phyloP scores from a whole-genome alignment of 2,329 filamentous ascomycete species.

The Metarhizium anisopliae region DNA sequence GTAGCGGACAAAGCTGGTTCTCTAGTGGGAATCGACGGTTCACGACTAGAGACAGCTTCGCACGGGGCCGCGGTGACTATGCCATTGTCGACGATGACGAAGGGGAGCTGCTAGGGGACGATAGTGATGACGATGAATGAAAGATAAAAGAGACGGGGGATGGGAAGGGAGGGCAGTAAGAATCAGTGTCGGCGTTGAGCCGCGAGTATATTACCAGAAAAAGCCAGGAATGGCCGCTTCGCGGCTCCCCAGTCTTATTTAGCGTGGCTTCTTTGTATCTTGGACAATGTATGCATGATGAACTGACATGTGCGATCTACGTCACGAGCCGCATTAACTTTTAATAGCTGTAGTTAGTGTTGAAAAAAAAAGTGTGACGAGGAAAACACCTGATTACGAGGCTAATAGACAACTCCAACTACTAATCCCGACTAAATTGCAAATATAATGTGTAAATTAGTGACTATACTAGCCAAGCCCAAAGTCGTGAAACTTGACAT shows the following conservation, averaged over 20 bases:
- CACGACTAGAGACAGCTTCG: conserved; percentile 83
- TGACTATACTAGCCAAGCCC: no score
- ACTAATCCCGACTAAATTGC: no score
- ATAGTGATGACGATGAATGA: conserved; percentile 78
- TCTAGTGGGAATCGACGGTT: conserved; percentile 60
- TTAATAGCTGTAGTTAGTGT: no score
- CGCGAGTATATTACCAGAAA: not conserved
- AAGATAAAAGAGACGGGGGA: not conserved
- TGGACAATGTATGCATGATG: conserved; percentile 1
- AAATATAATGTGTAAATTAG: no score
- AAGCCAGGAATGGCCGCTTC: not conserved
- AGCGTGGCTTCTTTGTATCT: not conserved
- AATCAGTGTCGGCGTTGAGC: not conserved
- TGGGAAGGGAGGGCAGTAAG: not conserved
- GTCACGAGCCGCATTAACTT: no score
- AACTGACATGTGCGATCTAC: not conserved
- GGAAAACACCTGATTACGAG: not conserved
- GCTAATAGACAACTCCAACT: not conserved
- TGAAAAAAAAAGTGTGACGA: no score
- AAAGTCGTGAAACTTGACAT: no score
- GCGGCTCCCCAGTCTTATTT: not conserved
- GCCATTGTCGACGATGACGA: conserved; percentile 85
- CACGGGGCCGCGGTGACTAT: conserved; percentile 80
- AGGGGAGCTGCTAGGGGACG: conserved; percentile 86
- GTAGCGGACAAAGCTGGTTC: conserved; percentile 40